phyloP scores from a whole-genome alignment of 257 asterid genomes.

The Forsythia suspensa region DNA sequence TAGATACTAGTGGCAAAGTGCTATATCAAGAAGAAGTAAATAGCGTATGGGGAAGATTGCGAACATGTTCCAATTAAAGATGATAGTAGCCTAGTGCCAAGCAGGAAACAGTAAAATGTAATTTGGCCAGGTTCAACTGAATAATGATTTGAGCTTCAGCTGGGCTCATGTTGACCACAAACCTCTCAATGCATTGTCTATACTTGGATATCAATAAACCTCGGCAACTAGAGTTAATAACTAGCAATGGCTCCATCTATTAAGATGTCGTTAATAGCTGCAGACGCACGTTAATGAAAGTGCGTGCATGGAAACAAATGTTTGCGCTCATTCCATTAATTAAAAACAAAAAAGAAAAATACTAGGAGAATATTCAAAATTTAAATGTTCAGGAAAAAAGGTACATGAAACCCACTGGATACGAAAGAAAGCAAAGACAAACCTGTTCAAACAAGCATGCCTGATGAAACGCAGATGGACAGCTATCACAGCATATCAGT shows the following conservation, averaged over 20 bases:
- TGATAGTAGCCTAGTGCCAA: background rate
- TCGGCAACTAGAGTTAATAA: background rate
- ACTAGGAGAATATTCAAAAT: background rate
- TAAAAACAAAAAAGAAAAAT: background rate
- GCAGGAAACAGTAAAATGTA: background rate
- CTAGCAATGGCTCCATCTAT: background rate
- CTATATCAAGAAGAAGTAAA: background rate
- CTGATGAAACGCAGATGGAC: conserved; percentile 66
- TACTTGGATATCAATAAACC: background rate
- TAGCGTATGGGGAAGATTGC: background rate
- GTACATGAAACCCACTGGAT: background rate
- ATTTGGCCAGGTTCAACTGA: background rate
- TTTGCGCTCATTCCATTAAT: background rate
- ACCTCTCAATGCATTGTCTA: background rate
- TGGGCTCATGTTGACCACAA: background rate
- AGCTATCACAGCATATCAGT: conserved; percentile 59
- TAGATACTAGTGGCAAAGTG: background rate
- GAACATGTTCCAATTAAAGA: background rate
- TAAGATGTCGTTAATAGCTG: background rate
- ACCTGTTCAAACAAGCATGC: conserved; percentile 61
- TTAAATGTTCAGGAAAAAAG: background rate
- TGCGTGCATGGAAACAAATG: background rate
- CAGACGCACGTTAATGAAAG: background rate
- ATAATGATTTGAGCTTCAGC: background rate
- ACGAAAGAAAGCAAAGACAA: conserved; percentile 10